Base-by-base conservation (phyloP, 78 protist genomes). In the Trichosphaerium sp. region DNA sequence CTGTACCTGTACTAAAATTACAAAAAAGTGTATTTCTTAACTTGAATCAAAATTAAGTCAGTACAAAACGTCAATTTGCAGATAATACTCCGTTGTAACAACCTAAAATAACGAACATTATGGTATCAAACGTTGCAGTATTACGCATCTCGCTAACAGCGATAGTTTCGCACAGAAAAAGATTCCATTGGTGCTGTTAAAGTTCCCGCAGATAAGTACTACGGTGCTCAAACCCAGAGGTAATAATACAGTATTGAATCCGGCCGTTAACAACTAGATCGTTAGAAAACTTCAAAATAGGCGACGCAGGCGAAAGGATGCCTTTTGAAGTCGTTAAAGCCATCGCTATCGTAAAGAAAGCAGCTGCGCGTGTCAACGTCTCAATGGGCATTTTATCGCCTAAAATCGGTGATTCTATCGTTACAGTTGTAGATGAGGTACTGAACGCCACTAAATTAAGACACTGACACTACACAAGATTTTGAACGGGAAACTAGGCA, bases 141-240 rank as follows among this genome's bases (percentile, higher is more conserved):
- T n/a, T n/a, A n/a, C n/a, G n/a, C n/a, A n/a, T n/a, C n/a, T n/a
- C n/a, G n/a, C n/a, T n/a, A n/a, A n/a, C n/a, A n/a, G n/a, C n/a
- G n/a, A n/a, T n/a, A n/a, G n/a, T n/a, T n/a, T n/a, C 77, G 77
- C 56, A 3, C 2, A 1, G 86, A 80, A 23, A 57, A 3, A 35
- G 86, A 80, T 51, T 60, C 86, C 39, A 56, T 80, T 68, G 86
- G 86, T 2, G 42, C 4, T 32, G 48, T 80, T 31, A 18, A 63
- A 28, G 84, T 80, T 6, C 59, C 61, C 23, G 0, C n/a, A n/a
- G 76, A 71, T 39, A 69, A 67, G 55, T 55, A 52, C 52, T 81
- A 69, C 69, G 88, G 88, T 32, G 88, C 88, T 8, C 88, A 83
- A 52, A 83, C 88, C 8, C 78, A 68, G 49, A 55, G 88, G 15